Percentiles rank a stretch among this genome's conserved stretches.
Evolutionary conservation across 2,329 filamentous ascomycete species (phyloP).

Genomic region (Periglandula ipomoeae): DNA sequence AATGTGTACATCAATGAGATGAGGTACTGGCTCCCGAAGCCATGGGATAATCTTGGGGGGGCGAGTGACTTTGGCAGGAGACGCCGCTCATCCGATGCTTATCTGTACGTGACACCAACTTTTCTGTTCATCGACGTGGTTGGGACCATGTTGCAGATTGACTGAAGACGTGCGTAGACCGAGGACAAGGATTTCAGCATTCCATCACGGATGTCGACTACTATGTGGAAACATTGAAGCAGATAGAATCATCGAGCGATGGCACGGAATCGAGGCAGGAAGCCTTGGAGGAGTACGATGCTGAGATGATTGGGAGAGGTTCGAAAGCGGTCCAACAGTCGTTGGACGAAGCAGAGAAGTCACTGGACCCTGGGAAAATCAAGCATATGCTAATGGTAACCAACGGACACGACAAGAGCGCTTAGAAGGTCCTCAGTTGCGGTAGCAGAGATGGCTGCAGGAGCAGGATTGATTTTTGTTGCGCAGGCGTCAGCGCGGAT

Average conservation of each 20-base stretch:
- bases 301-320: conserved; percentile 24
- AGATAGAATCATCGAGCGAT: conserved; percentile 9
- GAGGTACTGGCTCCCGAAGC: conserved; percentile 25
- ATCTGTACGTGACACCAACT: conserved; percentile 19
- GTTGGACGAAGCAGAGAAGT: conserved; percentile 21
- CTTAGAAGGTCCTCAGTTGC: neutral
- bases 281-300: conserved; percentile 20
- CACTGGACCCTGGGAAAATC: conserved; percentile 19
- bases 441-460: neutral
- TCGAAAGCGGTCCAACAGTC: conserved; percentile 24
- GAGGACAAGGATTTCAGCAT: conserved; percentile 37
- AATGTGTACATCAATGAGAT: conserved; percentile 25
- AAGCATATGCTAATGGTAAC: conserved; percentile 24
- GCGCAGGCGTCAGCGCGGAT: neutral
- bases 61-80: conserved; percentile 28
- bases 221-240: conserved; percentile 24
- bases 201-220: conserved; percentile 30
- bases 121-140: no score
- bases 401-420: conserved; percentile 15
- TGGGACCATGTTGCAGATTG: neutral
- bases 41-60: conserved; percentile 23
- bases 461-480: neutral
- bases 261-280: conserved; percentile 10
- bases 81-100: conserved; percentile 36
- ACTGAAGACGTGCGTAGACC: conserved; percentile 18